Evolutionary conservation across 1,284 basidiomycete species (phyloP), one percentile per base, ranked within the genome.

Genomic region (Meripilus lineatus): DNA sequence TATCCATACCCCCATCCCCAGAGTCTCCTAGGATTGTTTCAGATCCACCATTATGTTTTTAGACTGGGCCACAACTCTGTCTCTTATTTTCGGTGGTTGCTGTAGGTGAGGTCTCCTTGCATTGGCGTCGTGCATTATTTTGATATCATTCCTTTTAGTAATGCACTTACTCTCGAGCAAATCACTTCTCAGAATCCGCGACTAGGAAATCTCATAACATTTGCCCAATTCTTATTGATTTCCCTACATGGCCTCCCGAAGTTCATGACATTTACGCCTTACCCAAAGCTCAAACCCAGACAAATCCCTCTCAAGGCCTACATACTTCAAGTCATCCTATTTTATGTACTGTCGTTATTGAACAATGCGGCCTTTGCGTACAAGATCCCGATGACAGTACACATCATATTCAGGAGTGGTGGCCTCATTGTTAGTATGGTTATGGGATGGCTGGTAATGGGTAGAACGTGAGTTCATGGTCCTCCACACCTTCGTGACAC

Each of bases 361-460:
- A 97, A 97, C 67, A 97, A 96, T 65, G 80, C 79, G 20, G 93
- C 92, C 1, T 96, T 97, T 60, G 88, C 80, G 3, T 93, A 80
- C 56, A 65, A 77, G 47, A 87, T 96, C 46, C 93, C 93, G 13
- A 90, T 96, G 79, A 70, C 89, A 0, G 86, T 97, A 1, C 93
- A 97, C 63, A 96, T 97, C 61, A 89, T 97, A 46, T 97, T 96
- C 59, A 75, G 93, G 28, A 92, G 89, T 54, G 93, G 89, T 1
- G 93, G 93, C n/a, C 65, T 91, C 56, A 75, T 87, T n/a, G 66
- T 90, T 37, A 89, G 84, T 55, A 81, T 93, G 77, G 33, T 85
- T 7, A 68, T 92, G 45, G 90, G 89, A 0, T 84, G 75, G 71
- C 39, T 81, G 1, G 50, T 89, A 13, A 70, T 69, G 2, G 70